A percentile compares a stretch with the other conserved stretches of the same genome.
phyloP scores from a whole-genome alignment of 2,329 filamentous ascomycete genomes.

The Calycina marina region DNA sequence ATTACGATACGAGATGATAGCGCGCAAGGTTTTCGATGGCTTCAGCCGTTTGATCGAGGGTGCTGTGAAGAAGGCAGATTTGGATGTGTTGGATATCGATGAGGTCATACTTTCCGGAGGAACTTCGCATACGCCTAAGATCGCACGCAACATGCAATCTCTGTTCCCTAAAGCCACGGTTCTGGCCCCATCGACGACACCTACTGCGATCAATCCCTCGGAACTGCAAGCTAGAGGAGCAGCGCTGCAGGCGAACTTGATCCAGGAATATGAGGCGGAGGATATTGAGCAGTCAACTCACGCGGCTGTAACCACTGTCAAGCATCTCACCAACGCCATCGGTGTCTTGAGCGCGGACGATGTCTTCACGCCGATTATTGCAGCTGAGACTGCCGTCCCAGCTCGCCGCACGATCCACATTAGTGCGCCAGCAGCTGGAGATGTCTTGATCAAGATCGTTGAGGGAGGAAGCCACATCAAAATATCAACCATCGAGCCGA shows the following conservation, averaged over 20 bases:
- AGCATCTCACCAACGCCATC: constrained; percentile 77
- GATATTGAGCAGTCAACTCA: constrained; percentile 96
- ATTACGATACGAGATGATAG: constrained; percentile 80
- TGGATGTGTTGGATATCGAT: constrained; percentile 86
- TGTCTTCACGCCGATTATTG: constrained; percentile 67
- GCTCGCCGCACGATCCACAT: constrained; percentile 76
- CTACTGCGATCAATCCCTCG: constrained; percentile 78
- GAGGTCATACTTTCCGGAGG: constrained; percentile 91
- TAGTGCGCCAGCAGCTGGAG: constrained; percentile 63
- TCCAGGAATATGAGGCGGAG: constrained; percentile 84
- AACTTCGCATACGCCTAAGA: constrained; percentile 83
- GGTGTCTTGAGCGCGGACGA: constrained; percentile 60
- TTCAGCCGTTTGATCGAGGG: constrained; percentile 77
- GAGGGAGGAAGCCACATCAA: constrained; percentile 89
- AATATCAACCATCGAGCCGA: constrained; percentile 74
- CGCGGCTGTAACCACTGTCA: constrained; percentile 84
- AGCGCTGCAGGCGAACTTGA: constrained; percentile 85
- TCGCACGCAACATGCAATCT: constrained; percentile 63
- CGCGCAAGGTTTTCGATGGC: constrained; percentile 71
- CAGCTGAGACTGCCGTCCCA: constrained; percentile 77
- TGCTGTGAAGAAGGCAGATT: constrained; percentile 77
- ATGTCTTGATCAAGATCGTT: constrained; percentile 75
- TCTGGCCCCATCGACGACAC: constrained; percentile 66
- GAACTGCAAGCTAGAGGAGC: constrained; percentile 82
- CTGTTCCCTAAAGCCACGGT: constrained; percentile 76